Base-by-base conservation (phyloP, 495 filamentous ascomycete species). In the Annulohypoxylon moriforme region DNA sequence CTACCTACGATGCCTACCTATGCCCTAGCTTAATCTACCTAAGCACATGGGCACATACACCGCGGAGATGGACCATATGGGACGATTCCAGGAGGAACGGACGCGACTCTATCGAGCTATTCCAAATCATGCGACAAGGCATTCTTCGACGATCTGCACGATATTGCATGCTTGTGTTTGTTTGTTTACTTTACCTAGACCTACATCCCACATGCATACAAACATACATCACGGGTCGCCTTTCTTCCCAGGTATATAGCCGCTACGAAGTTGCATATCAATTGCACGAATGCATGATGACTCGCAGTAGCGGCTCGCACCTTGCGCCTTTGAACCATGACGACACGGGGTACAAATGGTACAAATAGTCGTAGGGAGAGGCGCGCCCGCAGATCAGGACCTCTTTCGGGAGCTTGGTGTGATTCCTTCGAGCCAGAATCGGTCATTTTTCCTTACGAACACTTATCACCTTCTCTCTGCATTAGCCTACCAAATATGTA, bases 201-300 rank as follows among this genome's bases (percentile, higher is more conserved):
- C 50, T 63, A 44, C 40, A 44, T 44, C 60, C 50, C 59, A 44
- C 40, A 44, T 44, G 40, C 40, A 44, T 44, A 18, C 40, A 44
- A 18, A 20, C 40, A 44, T 44, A 18, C n/a, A 20, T 20, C 40
- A 20, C n/a, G n/a, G 16, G 40, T n/a, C 40, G 40, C 40, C 31
- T 44, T 44, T 60, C 60, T 20, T 53, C 29, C 50, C 50, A 55
- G 29, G 36, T 40, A 46, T 60, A 64, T 72, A 72, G 44, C 62
- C 62, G 62, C 68, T 47, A 40, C 68, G 33, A 29, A 44, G 40
- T 44, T 44, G 55, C 52, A 38, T 62, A 59, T 34, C 65, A 73
- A 46, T 56, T 22, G 46, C 22, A 44, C 59, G 60, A 36, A 66
- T 66, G 71, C 71, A 73, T 73, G 65, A 73, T 69, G 71, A 69